These are phyloP conservation scores for Quercus ilex DNA, from an alignment of 306 rosid species.

Conservation along the genomic window DNA sequence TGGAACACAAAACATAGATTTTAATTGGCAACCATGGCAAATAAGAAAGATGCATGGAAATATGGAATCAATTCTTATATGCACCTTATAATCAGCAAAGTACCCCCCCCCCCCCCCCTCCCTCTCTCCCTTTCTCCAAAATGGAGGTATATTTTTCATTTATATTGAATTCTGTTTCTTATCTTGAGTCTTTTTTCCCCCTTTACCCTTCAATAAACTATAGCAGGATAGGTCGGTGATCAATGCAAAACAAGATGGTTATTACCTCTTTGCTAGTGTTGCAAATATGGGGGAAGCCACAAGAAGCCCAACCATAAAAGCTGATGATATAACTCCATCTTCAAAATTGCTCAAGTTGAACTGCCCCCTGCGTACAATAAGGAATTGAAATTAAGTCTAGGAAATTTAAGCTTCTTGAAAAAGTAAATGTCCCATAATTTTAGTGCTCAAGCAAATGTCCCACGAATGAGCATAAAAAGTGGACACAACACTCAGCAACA, in stretches of 20 bases:
- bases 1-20: not conserved
- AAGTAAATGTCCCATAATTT: not conserved
- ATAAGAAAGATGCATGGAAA: not conserved
- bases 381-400: not conserved
- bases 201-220: not conserved
- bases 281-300: conserved; percentile 76
- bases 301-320: conserved; percentile 76
- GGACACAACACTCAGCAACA: not conserved
- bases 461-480: not conserved
- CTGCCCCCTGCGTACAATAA: conserved; percentile 42
- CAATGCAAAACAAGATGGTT: not conserved
- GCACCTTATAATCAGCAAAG: not conserved
- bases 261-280: conserved; percentile 52
- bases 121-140: not conserved
- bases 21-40: not conserved
- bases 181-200: not conserved
- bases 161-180: not conserved
- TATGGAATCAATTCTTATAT: not conserved
- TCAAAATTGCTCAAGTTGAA: conserved; percentile 63
- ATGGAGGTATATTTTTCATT: not conserved
- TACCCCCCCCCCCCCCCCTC: not conserved
- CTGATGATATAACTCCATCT: conserved; percentile 65
- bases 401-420: conserved; percentile 1
- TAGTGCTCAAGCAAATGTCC: not conserved
- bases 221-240: not conserved